A percentile compares a stretch with the other conserved stretches of the same genome.
Conservation (phyloP, 306 rosid genomes). For the Vachellia collinsii region DNA sequence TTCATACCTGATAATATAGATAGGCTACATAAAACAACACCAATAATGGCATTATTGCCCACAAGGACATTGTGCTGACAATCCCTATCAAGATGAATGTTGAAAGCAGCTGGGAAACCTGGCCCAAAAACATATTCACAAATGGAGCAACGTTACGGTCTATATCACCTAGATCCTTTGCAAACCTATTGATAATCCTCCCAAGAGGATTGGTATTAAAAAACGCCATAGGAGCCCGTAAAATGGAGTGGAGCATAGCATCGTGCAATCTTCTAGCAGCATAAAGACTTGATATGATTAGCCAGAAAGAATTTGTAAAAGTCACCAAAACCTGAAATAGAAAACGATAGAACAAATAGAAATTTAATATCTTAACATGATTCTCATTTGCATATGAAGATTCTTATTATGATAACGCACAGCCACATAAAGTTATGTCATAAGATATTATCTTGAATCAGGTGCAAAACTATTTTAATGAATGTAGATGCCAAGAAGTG, state of each 20-base stretch:
- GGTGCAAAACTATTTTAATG: no score
- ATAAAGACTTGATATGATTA: constrained; percentile 78
- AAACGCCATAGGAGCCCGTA: constrained; percentile 91
- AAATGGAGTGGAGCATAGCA: constrained; percentile 82
- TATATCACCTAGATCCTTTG: constrained; percentile 94
- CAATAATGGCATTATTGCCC: constrained; percentile 95
- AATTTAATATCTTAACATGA: constrained; percentile 7
- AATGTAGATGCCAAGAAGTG: constrained; percentile 56
- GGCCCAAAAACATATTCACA: constrained; percentile 82
- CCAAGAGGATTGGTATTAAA: constrained; percentile 95
- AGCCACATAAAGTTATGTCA: no score
- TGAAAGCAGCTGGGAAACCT: constrained; percentile 75
- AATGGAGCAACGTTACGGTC: constrained; percentile 84
- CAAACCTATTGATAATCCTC: constrained; percentile 86
- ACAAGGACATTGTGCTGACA: constrained; percentile 91
- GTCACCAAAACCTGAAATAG: constrained; percentile 71
- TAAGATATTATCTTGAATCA: no score
- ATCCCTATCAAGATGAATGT: constrained; percentile 90
- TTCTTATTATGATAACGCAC: no score
- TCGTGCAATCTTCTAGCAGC: constrained; percentile 88
- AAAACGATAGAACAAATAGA: constrained; percentile 9
- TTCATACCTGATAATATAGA: constrained; percentile 81
- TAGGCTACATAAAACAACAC: constrained; percentile 83
- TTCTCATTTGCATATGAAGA: no score
- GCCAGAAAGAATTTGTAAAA: constrained; percentile 76